Evolutionary conservation across 2,329 filamentous ascomycete species (phyloP).

Genomic region (Plenodomus biglobosus): DNA sequence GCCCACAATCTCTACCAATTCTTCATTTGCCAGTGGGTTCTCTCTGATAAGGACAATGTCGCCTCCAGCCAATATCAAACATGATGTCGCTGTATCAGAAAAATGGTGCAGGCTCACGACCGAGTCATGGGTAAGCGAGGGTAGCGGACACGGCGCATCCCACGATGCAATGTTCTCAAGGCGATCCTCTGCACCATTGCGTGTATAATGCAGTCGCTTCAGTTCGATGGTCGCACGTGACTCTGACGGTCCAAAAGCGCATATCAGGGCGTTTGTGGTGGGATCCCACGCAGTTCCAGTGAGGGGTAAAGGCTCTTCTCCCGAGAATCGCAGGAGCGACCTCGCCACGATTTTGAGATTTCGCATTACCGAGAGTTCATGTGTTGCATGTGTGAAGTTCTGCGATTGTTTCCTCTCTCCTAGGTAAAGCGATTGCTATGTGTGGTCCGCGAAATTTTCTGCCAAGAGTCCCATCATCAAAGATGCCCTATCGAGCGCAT

Average conservation of each 20-base stretch:
- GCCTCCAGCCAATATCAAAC: slow-evolving; percentile 82
- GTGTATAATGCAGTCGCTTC: slow-evolving; percentile 53
- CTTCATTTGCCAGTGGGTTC: slow-evolving; percentile 64
- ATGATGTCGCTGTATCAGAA: slow-evolving; percentile 73
- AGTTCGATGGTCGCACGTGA: slow-evolving; percentile 73
- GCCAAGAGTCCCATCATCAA: slow-evolving; percentile 11
- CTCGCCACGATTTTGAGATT: slow-evolving; percentile 81
- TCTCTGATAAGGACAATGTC: slow-evolving; percentile 88
- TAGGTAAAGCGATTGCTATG: slow-evolving; percentile 5
- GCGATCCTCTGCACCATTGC: slow-evolving; percentile 44
- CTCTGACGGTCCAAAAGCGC: slow-evolving; percentile 78
- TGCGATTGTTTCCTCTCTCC: slow-evolving; percentile 1
- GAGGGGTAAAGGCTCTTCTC: slow-evolving; percentile 58
- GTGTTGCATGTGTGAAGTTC: slow-evolving; percentile 10
- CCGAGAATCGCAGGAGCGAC: slow-evolving; percentile 61
- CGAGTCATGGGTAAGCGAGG: slow-evolving; percentile 72
- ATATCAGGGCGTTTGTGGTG: slow-evolving; percentile 73
- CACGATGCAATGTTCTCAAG: slow-evolving; percentile 70
- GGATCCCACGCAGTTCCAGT: slow-evolving; percentile 86
- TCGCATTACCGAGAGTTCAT: slow-evolving; percentile 62
- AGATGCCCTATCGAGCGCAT: no score
- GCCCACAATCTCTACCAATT: slow-evolving; percentile 91
- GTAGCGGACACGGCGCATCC: slow-evolving; percentile 81
- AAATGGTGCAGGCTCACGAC: slow-evolving; percentile 84
- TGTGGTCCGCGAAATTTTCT: slow-evolving; percentile 22